Evolutionary conservation across 768 basidiomycete species (phyloP).

Genomic region (Tylopilus rubrobrunneus): DNA sequence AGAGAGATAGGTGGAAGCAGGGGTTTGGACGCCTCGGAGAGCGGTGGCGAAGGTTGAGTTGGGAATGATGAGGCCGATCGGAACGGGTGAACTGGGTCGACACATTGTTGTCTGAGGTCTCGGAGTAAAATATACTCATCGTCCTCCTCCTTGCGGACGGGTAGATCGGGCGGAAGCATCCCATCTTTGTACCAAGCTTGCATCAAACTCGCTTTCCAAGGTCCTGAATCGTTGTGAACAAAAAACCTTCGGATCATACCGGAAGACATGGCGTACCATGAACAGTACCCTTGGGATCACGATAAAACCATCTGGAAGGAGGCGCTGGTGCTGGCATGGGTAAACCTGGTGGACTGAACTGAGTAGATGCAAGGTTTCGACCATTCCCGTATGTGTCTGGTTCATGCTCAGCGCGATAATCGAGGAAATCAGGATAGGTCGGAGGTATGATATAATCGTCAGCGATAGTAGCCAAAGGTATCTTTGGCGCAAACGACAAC

Average conservation of each 20-base stretch:
- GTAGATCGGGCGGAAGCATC: slow-evolving; percentile 75
- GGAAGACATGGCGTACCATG: slow-evolving; percentile 54
- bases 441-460: slow-evolving; percentile 92
- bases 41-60: slow-evolving; percentile 22
- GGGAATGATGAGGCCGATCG: slow-evolving; percentile 42
- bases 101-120: slow-evolving; percentile 71
- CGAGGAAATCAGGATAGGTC: slow-evolving; percentile 76
- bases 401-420: slow-evolving; percentile 64
- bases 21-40: slow-evolving; percentile 45
- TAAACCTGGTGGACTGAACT: slow-evolving; percentile 77
- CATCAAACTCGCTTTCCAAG: slow-evolving; percentile 87
- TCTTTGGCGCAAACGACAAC: slow-evolving; percentile 76
- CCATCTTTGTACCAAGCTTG: slow-evolving; percentile 88
- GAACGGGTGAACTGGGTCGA: slow-evolving; percentile 83
- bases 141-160: slow-evolving; percentile 76
- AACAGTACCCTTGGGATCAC: slow-evolving; percentile 75
- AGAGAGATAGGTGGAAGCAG: slow-evolving; percentile 72
- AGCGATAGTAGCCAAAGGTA: slow-evolving; percentile 84
- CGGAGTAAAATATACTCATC: slow-evolving; percentile 61
- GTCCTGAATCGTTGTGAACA: slow-evolving; percentile 45
- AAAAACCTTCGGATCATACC: not conserved
- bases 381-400: slow-evolving; percentile 44
- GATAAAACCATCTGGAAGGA: slow-evolving; percentile 78
- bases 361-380: slow-evolving; percentile 53
- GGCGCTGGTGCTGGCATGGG: slow-evolving; percentile 64